Percentiles rank a stretch among this genome's conserved stretches.
These are phyloP conservation scores for Fomitopsis betulina DNA, from an alignment of 1,284 basidiomycete species.

Conservation along the genomic window DNA sequence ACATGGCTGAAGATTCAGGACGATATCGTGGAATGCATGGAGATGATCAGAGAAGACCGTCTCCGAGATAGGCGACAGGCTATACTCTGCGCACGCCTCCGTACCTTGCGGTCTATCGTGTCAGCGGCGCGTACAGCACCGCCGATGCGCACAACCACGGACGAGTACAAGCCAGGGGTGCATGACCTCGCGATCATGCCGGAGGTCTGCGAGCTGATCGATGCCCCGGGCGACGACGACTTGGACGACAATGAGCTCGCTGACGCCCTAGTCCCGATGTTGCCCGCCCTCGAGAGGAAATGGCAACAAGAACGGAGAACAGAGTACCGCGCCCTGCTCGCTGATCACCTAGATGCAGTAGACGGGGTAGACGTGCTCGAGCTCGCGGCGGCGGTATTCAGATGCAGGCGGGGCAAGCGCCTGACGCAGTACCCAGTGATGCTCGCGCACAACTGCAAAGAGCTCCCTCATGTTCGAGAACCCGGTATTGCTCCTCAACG, in stretches of 20 bases:
- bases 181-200: constrained; percentile 4
- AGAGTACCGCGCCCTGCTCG: no score
- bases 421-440: neutral
- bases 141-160: neutral
- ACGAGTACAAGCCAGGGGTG: neutral
- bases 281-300: neutral
- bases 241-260: neutral
- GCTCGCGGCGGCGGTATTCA: neutral
- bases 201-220: neutral
- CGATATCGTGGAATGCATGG: neutral
- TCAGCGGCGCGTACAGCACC: neutral
- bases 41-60: neutral
- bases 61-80: neutral
- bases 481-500: no score
- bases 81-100: neutral
- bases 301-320: neutral
- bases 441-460: neutral
- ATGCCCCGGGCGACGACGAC: neutral
- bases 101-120: neutral
- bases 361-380: neutral
- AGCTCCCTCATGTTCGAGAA: neutral
- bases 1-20: neutral
- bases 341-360: neutral
- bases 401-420: neutral
- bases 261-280: neutral